A percentile compares a stretch with the other conserved stretches of the same genome.
Evolutionary conservation across 768 basidiomycete species (phyloP).

Genomic region (Amanita phalloides): DNA sequence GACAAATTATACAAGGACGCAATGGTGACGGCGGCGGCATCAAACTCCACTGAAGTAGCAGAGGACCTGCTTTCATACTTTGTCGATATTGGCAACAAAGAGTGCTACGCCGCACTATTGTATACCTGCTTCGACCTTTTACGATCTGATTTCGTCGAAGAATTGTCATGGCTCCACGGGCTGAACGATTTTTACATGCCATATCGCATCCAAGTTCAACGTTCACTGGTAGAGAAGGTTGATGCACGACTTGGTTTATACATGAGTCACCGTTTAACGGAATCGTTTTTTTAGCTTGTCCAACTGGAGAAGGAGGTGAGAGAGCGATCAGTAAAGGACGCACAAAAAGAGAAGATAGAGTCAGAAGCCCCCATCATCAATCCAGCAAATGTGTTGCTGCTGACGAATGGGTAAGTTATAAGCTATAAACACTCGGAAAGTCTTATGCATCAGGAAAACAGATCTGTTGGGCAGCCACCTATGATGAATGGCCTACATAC

Average conservation of each 20-base stretch:
- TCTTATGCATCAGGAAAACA: conserved; percentile 15
- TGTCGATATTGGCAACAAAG: conserved; percentile 97
- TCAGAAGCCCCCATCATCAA: conserved; percentile 84
- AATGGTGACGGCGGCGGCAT: conserved; percentile 85
- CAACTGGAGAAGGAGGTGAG: conserved; percentile 82
- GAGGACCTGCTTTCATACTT: conserved; percentile 96
- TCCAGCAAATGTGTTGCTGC: conserved; percentile 48
- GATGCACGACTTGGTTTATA: conserved; percentile 2
- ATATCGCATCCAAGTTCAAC: conserved; percentile 81
- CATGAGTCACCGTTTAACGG: neutral
- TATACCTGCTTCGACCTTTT: conserved; percentile 95
- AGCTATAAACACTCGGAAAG: neutral
- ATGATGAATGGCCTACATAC: conserved; percentile 64
- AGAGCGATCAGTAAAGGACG: conserved; percentile 80
- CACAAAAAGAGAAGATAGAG: conserved; percentile 83
- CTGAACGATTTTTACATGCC: conserved; percentile 98
- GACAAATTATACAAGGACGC: conserved; percentile 98
- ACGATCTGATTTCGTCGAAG: conserved; percentile 85
- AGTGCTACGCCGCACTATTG: conserved; percentile 87
- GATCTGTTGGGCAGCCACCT: conserved; percentile 56
- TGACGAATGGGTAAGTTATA: conserved; percentile 65
- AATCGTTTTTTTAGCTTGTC: conserved; percentile 37
- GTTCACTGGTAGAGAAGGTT: conserved; percentile 70
- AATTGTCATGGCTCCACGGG: conserved; percentile 93
- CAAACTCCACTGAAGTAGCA: conserved; percentile 76